Conservation (phyloP, 2,329 filamentous ascomycete genomes). For the Colletotrichum sp. region DNA sequence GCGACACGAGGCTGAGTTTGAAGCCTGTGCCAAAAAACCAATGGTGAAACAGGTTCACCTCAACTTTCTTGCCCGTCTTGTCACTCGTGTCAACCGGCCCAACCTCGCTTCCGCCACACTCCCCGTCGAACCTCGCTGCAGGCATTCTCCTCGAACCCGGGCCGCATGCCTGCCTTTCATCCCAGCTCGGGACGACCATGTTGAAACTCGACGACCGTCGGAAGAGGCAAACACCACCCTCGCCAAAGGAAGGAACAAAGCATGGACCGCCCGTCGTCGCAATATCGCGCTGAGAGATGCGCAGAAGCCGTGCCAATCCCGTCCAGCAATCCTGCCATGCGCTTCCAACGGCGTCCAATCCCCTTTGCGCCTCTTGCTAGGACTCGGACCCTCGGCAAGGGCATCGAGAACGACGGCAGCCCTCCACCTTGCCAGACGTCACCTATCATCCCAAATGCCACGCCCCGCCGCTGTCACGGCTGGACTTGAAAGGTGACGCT, state of each 20-base stretch:
- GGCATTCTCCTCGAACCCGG: neutral
- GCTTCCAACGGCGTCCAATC: neutral
- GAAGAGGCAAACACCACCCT: neutral
- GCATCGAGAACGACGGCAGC: neutral
- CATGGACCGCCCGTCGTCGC: neutral
- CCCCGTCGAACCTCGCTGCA: neutral
- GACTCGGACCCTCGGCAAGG: conserved; percentile 1
- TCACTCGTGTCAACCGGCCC: neutral
- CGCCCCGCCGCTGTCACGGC: neutral
- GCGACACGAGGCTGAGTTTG: conserved; percentile 21
- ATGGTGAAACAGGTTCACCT: conserved; percentile 23
- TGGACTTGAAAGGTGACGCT: neutral
- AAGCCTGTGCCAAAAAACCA: conserved; percentile 18
- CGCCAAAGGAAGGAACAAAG: neutral
- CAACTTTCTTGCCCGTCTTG: conserved; percentile 8
- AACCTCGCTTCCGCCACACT: neutral
- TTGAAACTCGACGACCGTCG: conserved; percentile 16
- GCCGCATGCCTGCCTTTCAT: conserved; percentile 7
- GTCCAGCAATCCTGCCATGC: neutral
- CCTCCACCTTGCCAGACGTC: neutral
- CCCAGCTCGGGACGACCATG: conserved; percentile 10
- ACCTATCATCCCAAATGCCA: conserved; percentile 4
- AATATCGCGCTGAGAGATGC: neutral
- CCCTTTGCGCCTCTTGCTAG: neutral
- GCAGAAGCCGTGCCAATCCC: conserved; percentile 14